Evolutionary conservation across 495 filamentous ascomycete genomes (phyloP), one percentile per base, ranked within the genome.

Genomic region (Penicillium longicatenatum): DNA sequence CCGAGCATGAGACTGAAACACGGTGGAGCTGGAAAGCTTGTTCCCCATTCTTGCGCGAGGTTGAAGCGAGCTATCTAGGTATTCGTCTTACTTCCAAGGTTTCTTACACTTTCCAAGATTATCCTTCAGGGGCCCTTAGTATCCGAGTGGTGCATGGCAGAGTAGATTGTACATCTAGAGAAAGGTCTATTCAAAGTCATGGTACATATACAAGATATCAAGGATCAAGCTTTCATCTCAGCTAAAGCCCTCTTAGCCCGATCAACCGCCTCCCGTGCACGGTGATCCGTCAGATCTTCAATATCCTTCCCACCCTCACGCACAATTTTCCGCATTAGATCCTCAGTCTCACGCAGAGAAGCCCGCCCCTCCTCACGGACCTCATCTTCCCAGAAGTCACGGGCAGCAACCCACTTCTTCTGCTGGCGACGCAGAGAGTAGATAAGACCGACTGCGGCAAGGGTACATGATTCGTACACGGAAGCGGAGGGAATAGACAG

Each of bases 311-410:
- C 66, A 12, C 77, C 80, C 56, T 76, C 75, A 12, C 73, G 77
- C 20, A 96, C 72, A 41, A 84, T 74, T 47, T 76, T 68, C 39
- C 78, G 80, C 43, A 93, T 74, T 19, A 78, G 79, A 24, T 79
- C 74, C 70, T 98, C 94, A 1, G 85, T 85, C 26, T 82, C 79
- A 53, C 82, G 81, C 48, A 97, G 72, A 5, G 88, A 86, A 50
- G 82, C 83, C 53, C 92, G 81, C 8, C 92, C 94, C 58, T 89
- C 86, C 65, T 97, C 93, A 58, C 86, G 82, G 10, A 96, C 83
- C 63, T 89, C 85, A 4, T 77, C 84, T 66, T 92, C 84, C 87
- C 91, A 98, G 60, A 79, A 84, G 7, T 62, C 71, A 37, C 87
- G 81, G 11, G 87, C 89, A 8, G 63, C 69, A 57, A 92, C 89